Conservation (phyloP, 2,329 filamentous ascomycete species). For the Orbilia blumenaviensis region DNA sequence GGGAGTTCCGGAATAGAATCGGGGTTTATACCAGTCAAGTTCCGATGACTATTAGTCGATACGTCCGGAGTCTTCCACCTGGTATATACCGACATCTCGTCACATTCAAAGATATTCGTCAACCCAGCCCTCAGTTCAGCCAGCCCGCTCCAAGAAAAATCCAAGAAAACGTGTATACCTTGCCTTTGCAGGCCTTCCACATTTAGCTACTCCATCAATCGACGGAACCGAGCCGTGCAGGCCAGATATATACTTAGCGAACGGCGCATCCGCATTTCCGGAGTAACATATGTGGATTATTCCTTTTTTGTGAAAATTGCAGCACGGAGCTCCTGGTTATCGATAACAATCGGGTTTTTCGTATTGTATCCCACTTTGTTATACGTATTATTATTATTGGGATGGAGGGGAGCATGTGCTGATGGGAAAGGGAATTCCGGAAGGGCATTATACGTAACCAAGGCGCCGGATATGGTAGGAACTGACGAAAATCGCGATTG, state of each 20-base stretch:
- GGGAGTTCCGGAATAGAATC: too few species aligned
- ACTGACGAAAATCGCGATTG: conserved; percentile 16
- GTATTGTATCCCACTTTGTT: background rate
- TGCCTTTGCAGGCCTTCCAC: background rate
- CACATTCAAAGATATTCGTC: too few species aligned
- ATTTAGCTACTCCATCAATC: background rate
- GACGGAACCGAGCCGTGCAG: conserved; percentile 4
- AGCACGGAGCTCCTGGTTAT: background rate
- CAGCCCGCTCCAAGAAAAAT: background rate
- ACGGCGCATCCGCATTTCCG: background rate
- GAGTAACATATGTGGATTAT: background rate
- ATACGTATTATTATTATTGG: background rate
- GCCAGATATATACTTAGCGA: background rate
- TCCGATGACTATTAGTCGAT: too few species aligned
- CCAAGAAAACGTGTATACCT: conserved; percentile 1
- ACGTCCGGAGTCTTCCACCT: background rate
- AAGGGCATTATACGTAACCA: background rate
- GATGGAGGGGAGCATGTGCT: background rate
- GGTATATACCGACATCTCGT: background rate
- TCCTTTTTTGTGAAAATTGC: too few species aligned
- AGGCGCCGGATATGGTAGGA: conserved; percentile 19
- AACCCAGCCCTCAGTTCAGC: background rate
- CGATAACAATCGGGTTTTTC: background rate
- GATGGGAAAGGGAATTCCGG: too few species aligned
- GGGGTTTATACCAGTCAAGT: too few species aligned